Evolutionary conservation across 73 alveolate species (phyloP), one percentile per base, ranked within the genome.

Genomic region (Paramecium sonneborni): DNA sequence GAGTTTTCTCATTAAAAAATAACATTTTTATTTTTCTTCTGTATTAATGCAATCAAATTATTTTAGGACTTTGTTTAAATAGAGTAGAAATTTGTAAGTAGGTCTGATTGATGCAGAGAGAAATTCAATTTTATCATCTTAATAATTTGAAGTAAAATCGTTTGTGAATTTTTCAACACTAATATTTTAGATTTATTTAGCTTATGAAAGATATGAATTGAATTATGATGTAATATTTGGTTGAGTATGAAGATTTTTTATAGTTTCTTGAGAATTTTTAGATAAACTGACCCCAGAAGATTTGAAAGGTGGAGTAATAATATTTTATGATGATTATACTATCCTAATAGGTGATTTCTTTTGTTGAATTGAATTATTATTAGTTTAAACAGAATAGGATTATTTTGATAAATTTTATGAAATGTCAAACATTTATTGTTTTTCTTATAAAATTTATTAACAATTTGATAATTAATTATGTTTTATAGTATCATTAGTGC

Each of bases 51-150:
- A 62, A 32, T 62, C 84, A 32, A 62, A 62, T 28, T 26, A 12
- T 15, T 62, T 62, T 11, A 62, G 44, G 1, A 32, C 44, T 14
- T 11, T 62, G 46, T 62, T 26, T 62, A 62, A 26, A 26, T 30
- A 62, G 9, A 30, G 2, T 10, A 62, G 20, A 32, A 62, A 62
- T 62, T 62, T 62, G 48, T 62, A 62, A 62, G 84, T 62, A 26
- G 84, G 84, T 12, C 84, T 62, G 6, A 62, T 62, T 30, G 84
- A 11, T 26, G 84, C 84, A 26, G 84, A 62, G 24, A 62, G 84
- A 12, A 32, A 12, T 26, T 62, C 84, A 5, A 11, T 44, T 12
- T 1, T 62, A 26, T 62, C 84, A 26, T 52, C 68, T 52, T 52
- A 18, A n/a, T 3, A 4, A 52, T 52, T 52, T 0, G 30, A 18